phyloP scores from a whole-genome alignment of 352 stramenopile species.

The Globisporangium nodosum region DNA sequence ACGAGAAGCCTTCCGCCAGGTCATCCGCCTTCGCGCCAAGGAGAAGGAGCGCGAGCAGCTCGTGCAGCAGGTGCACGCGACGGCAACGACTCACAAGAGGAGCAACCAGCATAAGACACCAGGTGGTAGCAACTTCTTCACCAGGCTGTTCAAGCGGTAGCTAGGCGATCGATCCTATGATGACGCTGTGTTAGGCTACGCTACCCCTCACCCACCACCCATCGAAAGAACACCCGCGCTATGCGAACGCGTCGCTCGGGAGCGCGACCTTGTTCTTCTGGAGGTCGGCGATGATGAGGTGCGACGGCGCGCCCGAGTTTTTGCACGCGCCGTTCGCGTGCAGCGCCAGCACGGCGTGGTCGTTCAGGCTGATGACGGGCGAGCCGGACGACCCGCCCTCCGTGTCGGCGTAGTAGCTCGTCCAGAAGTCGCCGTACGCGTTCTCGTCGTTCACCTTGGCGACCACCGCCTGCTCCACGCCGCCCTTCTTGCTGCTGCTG shows the following conservation, averaged over 20 bases:
- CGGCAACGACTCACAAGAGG: not conserved
- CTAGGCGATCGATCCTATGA: no score
- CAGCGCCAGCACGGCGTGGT: conserved; percentile 44
- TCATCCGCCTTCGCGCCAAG: conserved; percentile 54
- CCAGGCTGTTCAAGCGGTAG: not conserved
- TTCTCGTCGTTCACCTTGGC: conserved; percentile 13
- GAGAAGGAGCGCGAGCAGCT: conserved; percentile 50
- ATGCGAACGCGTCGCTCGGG: conserved; percentile 30
- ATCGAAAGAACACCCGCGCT: not conserved
- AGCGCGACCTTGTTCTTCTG: conserved; percentile 27
- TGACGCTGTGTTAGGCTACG: no score
- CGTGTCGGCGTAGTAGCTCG: conserved; percentile 48
- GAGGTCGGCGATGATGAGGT: conserved; percentile 34
- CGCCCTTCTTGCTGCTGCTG: not conserved
- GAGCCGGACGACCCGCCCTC: conserved; percentile 39
- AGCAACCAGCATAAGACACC: not conserved
- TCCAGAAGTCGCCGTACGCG: conserved; percentile 27
- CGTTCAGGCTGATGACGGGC: conserved; percentile 27
- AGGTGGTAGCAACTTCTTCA: not conserved
- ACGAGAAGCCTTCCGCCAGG: conserved; percentile 42
- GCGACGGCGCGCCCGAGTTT: conserved; percentile 34
- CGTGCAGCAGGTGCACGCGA: conserved; percentile 19
- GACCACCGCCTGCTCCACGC: conserved; percentile 12
- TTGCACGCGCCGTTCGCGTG: conserved; percentile 38
- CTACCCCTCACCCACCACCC: no score